These are phyloP conservation scores for Manihot esculenta DNA, from an alignment of 441 rosid genomes.

Conservation along the genomic window DNA sequence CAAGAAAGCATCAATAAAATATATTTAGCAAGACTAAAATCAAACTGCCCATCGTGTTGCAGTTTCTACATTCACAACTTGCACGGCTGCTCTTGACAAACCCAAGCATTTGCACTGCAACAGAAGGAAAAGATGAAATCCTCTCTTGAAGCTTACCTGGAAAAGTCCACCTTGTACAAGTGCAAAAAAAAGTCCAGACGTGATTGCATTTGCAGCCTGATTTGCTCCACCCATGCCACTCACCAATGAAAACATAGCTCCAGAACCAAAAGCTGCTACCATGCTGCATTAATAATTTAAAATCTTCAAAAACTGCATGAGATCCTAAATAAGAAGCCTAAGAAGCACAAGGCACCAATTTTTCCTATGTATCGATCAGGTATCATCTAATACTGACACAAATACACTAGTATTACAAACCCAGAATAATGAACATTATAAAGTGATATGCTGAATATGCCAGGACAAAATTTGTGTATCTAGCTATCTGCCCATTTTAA, in stretches of 20 bases:
- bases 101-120: neutral
- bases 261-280: constrained; percentile 94
- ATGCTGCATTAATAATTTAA: constrained; percentile 54
- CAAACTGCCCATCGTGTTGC: neutral
- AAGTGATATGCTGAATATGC: neutral
- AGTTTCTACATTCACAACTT: neutral
- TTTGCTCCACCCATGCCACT: constrained; percentile 82
- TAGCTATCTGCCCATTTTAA: neutral
- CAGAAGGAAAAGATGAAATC: neutral
- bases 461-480: neutral
- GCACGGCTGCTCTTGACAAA: neutral
- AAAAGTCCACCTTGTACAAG: constrained; percentile 79
- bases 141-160: constrained; percentile 49
- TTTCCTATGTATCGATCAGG: neutral
- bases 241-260: constrained; percentile 78
- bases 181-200: constrained; percentile 80
- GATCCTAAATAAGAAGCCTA: neutral
- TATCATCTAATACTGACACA: neutral
- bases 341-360: neutral
- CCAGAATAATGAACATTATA: neutral
- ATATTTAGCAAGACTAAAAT: neutral
- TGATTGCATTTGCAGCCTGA: constrained; percentile 63
- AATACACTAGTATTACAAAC: neutral
- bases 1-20: neutral
- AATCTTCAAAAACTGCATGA: constrained; percentile 12